Percentiles rank a stretch among this genome's conserved stretches.
These are phyloP conservation scores for Bipolaris gigantea DNA, from an alignment of 2,329 filamentous ascomycete species.

Conservation along the genomic window DNA sequence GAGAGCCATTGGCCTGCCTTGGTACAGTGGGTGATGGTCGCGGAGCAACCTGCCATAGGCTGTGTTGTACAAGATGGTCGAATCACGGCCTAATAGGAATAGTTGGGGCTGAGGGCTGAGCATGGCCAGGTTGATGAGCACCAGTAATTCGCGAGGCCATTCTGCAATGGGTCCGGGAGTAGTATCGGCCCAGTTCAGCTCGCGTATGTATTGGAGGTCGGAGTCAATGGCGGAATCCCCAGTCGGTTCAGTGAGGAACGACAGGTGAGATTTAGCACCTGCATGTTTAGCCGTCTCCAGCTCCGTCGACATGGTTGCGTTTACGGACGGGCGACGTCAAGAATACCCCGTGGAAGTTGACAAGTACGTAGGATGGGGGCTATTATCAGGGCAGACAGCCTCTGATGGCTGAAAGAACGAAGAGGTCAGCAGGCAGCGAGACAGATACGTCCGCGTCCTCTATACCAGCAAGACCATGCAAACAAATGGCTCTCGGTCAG, in stretches of 20 bases:
- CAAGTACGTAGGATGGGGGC: neutral
- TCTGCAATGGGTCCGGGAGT: slow-evolving; percentile 1
- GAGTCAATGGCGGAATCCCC: slow-evolving; percentile 4
- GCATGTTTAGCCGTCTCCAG: neutral
- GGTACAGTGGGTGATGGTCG: slow-evolving; percentile 2
- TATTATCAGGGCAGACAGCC: neutral
- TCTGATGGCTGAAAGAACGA: neutral
- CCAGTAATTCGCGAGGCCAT: slow-evolving; percentile 6
- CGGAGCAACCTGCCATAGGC: slow-evolving; percentile 3
- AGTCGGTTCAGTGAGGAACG: slow-evolving; percentile 1
- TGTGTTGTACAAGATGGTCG: slow-evolving; percentile 4
- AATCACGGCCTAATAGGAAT: slow-evolving; percentile 1
- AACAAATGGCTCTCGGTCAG: slow-evolving; percentile 1
- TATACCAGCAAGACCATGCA: neutral
- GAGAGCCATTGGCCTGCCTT: slow-evolving; percentile 1
- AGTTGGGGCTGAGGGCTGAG: slow-evolving; percentile 3
- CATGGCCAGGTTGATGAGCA: slow-evolving; percentile 3
- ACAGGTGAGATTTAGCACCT: slow-evolving; percentile 1
- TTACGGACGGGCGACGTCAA: neutral
- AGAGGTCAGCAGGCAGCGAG: neutral
- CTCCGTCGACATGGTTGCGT: neutral
- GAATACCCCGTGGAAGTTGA: neutral
- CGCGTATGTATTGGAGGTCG: slow-evolving; percentile 1
- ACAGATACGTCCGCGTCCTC: neutral
- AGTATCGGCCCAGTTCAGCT: slow-evolving; percentile 3